A percentile compares a stretch with the other conserved stretches of the same genome.
phyloP scores from a whole-genome alignment of 176 grass and related monocot genomes.

The Carex scoparia region DNA sequence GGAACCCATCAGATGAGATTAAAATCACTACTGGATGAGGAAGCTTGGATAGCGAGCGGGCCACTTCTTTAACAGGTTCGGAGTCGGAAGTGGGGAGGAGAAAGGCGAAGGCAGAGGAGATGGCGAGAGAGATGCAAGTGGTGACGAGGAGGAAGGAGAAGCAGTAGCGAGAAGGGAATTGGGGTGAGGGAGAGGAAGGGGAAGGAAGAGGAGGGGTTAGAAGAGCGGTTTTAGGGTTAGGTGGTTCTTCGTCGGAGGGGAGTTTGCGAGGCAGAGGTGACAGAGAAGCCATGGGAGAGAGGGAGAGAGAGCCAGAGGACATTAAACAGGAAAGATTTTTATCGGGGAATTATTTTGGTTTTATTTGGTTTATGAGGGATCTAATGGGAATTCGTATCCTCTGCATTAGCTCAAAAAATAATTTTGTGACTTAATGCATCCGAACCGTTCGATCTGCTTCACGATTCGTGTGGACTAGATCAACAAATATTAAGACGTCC shows the following conservation, averaged over 20 bases:
- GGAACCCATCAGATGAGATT: conserved; percentile 83
- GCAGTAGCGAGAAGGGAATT: neutral
- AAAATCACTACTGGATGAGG: conserved; percentile 68
- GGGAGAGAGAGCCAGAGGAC: neutral
- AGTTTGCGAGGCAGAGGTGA: neutral
- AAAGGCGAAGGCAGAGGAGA: conserved; percentile 19
- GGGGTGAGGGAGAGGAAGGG: neutral
- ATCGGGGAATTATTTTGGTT: neutral
- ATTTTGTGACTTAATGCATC: too few species aligned
- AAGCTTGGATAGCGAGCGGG: conserved; percentile 47
- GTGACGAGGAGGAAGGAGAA: conserved; percentile 15
- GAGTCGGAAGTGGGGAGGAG: conserved; percentile 19
- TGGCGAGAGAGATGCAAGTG: neutral
- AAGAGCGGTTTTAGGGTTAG: neutral
- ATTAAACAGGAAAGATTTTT: neutral
- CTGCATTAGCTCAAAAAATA: too few species aligned
- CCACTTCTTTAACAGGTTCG: neutral
- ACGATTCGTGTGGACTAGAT: too few species aligned
- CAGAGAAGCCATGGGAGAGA: neutral
- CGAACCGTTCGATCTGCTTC: too few species aligned
- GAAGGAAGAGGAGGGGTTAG: neutral
- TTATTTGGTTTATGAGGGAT: neutral
- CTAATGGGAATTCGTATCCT: too few species aligned
- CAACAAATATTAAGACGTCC: too few species aligned
- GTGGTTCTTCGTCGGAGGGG: conserved; percentile 21